Conservation (phyloP, 2,329 filamentous ascomycete species). For the Cercospora sp. region DNA sequence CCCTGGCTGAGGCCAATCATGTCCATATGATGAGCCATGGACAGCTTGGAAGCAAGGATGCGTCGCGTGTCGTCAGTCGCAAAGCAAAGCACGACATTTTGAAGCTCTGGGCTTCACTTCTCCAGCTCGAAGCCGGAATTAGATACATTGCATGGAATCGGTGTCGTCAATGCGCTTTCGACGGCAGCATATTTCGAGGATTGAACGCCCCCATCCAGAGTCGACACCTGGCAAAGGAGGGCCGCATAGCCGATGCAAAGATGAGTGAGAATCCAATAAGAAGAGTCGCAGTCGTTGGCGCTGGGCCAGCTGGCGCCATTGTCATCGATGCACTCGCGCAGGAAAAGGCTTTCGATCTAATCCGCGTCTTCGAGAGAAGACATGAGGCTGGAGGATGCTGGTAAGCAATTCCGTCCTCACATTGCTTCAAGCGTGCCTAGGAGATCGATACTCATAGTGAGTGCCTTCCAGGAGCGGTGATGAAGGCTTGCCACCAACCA, state of each 20-base stretch:
- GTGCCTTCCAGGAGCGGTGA: constrained; percentile 8
- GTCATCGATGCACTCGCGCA: constrained; percentile 9
- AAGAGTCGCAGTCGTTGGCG: constrained; percentile 31
- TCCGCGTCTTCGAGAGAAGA: constrained; percentile 60
- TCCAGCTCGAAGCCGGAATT: neutral
- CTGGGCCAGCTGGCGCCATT: constrained; percentile 15
- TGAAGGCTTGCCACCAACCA: constrained; percentile 4
- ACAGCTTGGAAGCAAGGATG: neutral
- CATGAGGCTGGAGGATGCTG: constrained; percentile 63
- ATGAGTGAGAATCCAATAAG: neutral
- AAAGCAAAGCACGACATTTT: neutral
- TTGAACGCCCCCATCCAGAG: neutral
- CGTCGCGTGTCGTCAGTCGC: neutral
- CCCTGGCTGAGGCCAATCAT: neutral
- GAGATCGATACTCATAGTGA: neutral
- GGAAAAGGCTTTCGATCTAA: constrained; percentile 13
- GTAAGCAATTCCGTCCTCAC: constrained; percentile 41
- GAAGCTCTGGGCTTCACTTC: neutral
- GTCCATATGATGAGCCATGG: neutral
- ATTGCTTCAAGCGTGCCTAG: neutral
- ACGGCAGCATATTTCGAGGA: neutral
- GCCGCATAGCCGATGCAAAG: neutral
- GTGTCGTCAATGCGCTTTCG: neutral
- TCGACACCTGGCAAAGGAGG: neutral
- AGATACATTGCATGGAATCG: neutral